These are phyloP conservation scores for Yamadazyma ubonensis DNA, from an alignment of 805 yeast species.

Conservation along the genomic window DNA sequence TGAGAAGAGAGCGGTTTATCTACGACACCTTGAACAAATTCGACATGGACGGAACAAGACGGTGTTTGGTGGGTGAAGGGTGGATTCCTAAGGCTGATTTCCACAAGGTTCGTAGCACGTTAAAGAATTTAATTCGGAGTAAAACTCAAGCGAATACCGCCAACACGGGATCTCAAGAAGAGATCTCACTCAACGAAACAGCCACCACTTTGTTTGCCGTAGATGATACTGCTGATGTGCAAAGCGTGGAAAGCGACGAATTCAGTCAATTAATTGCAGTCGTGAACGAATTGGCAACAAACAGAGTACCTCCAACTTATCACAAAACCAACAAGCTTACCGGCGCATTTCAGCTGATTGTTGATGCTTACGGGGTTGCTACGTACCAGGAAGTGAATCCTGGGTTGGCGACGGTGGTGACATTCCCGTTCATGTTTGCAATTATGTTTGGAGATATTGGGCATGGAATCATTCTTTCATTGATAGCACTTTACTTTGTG, in stretches of 20 bases:
- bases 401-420: slow-evolving; percentile 69
- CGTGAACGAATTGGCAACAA: slow-evolving; percentile 61
- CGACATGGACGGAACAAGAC: slow-evolving; percentile 64
- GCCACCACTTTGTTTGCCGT: slow-evolving; percentile 22
- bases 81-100: slow-evolving; percentile 67
- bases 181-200: slow-evolving; percentile 7
- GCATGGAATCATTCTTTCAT: slow-evolving; percentile 63
- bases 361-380: slow-evolving; percentile 77
- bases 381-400: slow-evolving; percentile 75
- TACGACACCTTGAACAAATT: slow-evolving; percentile 62
- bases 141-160: slow-evolving; percentile 18
- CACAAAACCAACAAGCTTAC: slow-evolving; percentile 72
- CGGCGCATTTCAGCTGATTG: slow-evolving; percentile 63
- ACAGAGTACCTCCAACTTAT: slow-evolving; percentile 68
- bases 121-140: slow-evolving; percentile 46
- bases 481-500: slow-evolving; percentile 56
- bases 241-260: slow-evolving; percentile 19
- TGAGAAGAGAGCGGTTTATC: slow-evolving; percentile 57
- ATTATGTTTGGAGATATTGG: slow-evolving; percentile 84
- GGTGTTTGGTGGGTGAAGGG: slow-evolving; percentile 69
- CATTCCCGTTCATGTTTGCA: slow-evolving; percentile 82
- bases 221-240: slow-evolving; percentile 22
- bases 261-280: slow-evolving; percentile 35
- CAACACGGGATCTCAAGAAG: slow-evolving; percentile 18
- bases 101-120: slow-evolving; percentile 27